phyloP scores from a whole-genome alignment of 495 filamentous ascomycete genomes.

The Letharia columbiana region DNA sequence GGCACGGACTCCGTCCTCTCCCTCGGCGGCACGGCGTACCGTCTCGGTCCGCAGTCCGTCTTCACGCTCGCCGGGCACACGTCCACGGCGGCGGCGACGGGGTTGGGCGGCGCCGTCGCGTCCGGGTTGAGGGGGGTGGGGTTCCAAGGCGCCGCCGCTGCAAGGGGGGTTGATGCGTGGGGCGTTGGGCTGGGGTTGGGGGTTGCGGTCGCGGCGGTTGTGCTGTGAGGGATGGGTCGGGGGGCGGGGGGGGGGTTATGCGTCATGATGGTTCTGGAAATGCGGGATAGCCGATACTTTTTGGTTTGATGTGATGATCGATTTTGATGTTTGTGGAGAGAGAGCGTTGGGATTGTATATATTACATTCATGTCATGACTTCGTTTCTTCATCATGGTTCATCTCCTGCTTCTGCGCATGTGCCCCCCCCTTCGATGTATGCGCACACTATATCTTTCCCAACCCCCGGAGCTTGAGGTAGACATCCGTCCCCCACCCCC shows the following conservation, averaged over 20 bases:
- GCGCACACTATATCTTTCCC: conserved; percentile 46
- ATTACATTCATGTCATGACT: neutral
- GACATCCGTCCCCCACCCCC: conserved; percentile 88
- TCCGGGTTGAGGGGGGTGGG: neutral
- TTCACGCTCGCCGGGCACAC: neutral
- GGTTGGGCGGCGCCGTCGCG: neutral
- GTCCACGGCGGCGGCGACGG: too few relatives aligned
- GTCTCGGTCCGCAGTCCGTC: neutral
- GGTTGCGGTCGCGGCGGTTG: neutral
- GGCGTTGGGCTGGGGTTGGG: neutral
- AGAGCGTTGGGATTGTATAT: neutral
- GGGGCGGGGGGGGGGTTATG: neutral
- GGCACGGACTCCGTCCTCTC: neutral
- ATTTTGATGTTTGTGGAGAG: neutral
- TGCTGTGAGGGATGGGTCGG: neutral
- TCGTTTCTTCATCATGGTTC: neutral
- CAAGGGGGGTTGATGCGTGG: neutral
- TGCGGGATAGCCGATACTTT: too few relatives aligned
- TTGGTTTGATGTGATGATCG: too few relatives aligned
- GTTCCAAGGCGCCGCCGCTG: too few relatives aligned
- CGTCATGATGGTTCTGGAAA: neutral
- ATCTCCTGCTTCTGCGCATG: neutral
- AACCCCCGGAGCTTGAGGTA: conserved; percentile 79
- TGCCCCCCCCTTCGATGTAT: neutral
- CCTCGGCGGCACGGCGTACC: neutral